A percentile compares a stretch with the other conserved stretches of the same genome.
These are phyloP conservation scores for Benincasa hispida DNA, from an alignment of 306 rosid species.

Conservation along the genomic window DNA sequence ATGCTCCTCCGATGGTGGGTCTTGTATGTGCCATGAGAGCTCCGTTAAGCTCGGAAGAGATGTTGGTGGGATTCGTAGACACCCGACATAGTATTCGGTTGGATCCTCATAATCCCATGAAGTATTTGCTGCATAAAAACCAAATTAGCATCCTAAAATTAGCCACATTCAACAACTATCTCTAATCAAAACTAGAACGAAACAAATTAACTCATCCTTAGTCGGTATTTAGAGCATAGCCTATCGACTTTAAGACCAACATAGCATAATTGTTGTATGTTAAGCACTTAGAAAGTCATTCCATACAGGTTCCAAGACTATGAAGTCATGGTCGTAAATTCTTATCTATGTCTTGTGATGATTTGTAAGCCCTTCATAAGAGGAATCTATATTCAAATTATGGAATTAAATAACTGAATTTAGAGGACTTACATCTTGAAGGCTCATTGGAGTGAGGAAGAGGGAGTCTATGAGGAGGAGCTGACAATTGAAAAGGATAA, in stretches of 20 bases:
- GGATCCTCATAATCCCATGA: conserved; percentile 70
- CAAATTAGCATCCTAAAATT: not conserved
- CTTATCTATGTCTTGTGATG: too few relatives aligned
- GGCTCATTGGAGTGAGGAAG: conserved; percentile 35
- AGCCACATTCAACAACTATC: not conserved
- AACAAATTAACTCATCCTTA: not conserved
- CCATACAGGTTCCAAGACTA: too few relatives aligned
- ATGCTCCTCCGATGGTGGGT: conserved; percentile 64
- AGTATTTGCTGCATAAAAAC: conserved; percentile 29
- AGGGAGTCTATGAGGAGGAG: conserved; percentile 36
- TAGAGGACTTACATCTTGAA: conserved; percentile 39
- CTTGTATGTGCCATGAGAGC: conserved; percentile 52
- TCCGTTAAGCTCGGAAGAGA: conserved; percentile 56
- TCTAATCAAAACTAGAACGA: not conserved
- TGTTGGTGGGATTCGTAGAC: conserved; percentile 41
- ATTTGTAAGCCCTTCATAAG: too few relatives aligned
- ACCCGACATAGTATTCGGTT: conserved; percentile 56
- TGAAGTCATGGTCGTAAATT: too few relatives aligned
- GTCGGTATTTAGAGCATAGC: too few relatives aligned
- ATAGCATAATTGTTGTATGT: too few relatives aligned
- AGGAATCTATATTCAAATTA: not conserved
- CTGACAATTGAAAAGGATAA: conserved; percentile 14
- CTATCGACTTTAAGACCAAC: too few relatives aligned
- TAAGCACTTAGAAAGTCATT: too few relatives aligned
- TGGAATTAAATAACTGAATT: not conserved